phyloP scores from a whole-genome alignment of 192 early-diverging fungal genomes.

The Coemansia sp. region DNA sequence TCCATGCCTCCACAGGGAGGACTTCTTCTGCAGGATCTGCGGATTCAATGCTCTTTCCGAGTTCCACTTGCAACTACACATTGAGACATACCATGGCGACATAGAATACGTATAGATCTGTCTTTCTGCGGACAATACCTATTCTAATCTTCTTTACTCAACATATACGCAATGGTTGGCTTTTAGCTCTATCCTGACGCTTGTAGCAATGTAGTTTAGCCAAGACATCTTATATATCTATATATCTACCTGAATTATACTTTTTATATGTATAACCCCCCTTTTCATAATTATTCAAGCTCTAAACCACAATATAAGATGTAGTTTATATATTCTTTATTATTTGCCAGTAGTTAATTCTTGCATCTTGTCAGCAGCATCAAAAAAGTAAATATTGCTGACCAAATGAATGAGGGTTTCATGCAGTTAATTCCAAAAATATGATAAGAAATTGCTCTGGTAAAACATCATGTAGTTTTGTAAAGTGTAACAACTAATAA shows the following conservation, averaged over 20 bases:
- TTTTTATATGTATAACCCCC: not conserved
- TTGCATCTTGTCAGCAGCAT: not conserved
- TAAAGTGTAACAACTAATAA: no score
- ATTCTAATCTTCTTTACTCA: not conserved
- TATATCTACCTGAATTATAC: not conserved
- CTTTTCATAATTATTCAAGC: not conserved
- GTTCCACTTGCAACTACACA: constrained; percentile 43
- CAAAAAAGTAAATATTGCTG: not conserved
- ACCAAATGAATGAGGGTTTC: not conserved
- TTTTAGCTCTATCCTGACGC: not conserved
- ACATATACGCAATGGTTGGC: not conserved
- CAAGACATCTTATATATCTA: not conserved
- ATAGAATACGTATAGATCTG: not conserved
- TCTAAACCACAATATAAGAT: not conserved
- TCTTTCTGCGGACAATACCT: not conserved
- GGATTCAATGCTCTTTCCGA: constrained; percentile 50
- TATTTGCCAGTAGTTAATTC: not conserved
- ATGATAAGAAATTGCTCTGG: no score
- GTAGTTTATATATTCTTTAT: not conserved
- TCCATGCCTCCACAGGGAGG: constrained; percentile 36
- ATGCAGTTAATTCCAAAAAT: no score
- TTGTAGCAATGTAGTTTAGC: constrained; percentile 1
- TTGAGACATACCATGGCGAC: constrained; percentile 19
- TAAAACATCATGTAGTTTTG: no score
- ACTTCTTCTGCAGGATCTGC: constrained; percentile 52